Evolutionary conservation across 106 monocot genomes (phyloP).

Genomic region (Dendrobium huoshanense): DNA sequence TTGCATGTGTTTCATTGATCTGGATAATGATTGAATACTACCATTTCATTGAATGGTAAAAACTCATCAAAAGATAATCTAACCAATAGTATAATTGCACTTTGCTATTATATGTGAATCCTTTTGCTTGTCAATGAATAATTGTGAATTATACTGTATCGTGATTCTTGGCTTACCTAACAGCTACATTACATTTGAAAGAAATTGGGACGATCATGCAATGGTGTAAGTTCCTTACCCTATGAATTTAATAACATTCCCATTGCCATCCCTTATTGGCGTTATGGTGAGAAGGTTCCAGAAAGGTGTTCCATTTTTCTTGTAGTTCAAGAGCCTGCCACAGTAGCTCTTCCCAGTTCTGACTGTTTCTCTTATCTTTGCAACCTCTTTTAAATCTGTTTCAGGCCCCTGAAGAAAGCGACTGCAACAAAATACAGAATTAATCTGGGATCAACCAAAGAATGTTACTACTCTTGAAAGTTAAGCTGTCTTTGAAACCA

Average conservation of each 20-base stretch:
- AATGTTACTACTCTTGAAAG: neutral
- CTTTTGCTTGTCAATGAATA: neutral
- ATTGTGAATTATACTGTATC: neutral
- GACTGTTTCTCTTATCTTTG: slow-evolving; percentile 75
- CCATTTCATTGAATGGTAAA: neutral
- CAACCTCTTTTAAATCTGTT: slow-evolving; percentile 65
- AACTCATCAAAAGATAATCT: neutral
- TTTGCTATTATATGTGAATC: neutral
- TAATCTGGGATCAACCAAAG: neutral
- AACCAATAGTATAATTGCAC: neutral
- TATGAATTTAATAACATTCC: slow-evolving; percentile 80
- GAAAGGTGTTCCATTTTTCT: slow-evolving; percentile 78
- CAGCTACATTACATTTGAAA: neutral
- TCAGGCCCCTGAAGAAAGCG: slow-evolving; percentile 93
- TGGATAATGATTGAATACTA: neutral
- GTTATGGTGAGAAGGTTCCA: slow-evolving; percentile 97
- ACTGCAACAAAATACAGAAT: slow-evolving; percentile 34
- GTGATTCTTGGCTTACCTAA: neutral
- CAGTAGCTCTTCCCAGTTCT: slow-evolving; percentile 71
- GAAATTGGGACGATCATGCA: neutral
- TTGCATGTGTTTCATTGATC: neutral
- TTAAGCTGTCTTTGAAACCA: neutral
- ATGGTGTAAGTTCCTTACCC: slow-evolving; percentile 39
- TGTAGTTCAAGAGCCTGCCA: slow-evolving; percentile 90
- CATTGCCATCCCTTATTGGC: slow-evolving; percentile 65